Base-by-base conservation (phyloP, 805 yeast species). In the Cyberlindnera maritima region DNA sequence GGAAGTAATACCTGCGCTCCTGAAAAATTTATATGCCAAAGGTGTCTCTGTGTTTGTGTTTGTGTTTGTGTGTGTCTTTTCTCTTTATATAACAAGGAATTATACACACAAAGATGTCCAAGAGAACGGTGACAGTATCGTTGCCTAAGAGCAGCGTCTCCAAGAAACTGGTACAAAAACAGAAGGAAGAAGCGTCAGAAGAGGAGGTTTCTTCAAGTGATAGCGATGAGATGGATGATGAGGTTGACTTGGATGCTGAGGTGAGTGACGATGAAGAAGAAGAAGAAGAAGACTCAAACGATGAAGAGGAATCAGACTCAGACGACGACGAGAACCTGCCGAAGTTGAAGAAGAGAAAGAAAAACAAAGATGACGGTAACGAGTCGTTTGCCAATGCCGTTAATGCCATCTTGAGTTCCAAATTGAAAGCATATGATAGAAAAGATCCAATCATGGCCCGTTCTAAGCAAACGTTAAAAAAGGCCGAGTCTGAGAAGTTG, bases 371-470 rank as follows among this genome's bases (percentile, higher is more conserved):
- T 50, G 89, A 84, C 64, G 92, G 90, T n/a, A 76, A 88, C 1
- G 83, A 74, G 37, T 74, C 81, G 2, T 92, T 94, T 61, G 88
- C 96, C 17, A 75, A 68, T 45, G 98, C 98, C 0, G 80, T 94
- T 60, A 80, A 72, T 55, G 94, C 96, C 14, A 85, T 92, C 58
- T 69, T 92, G 43, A 86, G 85, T 5, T 88, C 98, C 2, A 83
- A 81, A 58, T 72, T 92, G 55, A 94, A 94, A 64, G 95, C 96
- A 0, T 86, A 92, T 58, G 89, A 86, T 60, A 76, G 97, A 61
- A 77, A 77, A 38, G 96, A 91, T 63, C 99, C 99, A 3, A 88
- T 92, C 46, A 75, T 92, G 68, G 91, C 92, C 8, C 81, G 98
- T 67, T 86, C 87, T 60, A 86, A 85, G 55, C 73, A 76, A 36